Evolutionary conservation across 306 rosid species (phyloP), one percentile per base, ranked within the genome.

Genomic region (Canavalia gladiata): DNA sequence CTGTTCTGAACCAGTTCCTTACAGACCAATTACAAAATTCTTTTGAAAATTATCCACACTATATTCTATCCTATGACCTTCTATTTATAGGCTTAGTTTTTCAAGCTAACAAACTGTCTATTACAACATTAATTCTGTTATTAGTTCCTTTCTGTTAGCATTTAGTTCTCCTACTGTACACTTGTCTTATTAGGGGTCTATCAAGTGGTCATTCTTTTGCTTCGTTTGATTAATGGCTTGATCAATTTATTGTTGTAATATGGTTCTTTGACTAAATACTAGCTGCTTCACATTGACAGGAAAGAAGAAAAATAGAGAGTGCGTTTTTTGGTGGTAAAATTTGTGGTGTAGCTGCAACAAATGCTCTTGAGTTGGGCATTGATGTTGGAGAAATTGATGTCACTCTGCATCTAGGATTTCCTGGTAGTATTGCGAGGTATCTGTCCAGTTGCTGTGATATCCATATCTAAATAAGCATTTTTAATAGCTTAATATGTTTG

Each of bases 281-380:
- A 69, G 80, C 42, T 73, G 30, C 29, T 77, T 80, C 68, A 70
- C 62, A 47, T 80, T 73, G 46, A 70, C 90, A 95, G 99, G 93
- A 95, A 73, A 87, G 99, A 88, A 89, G 99, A 78, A 90, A 88
- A 79, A 93, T 95, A 49, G 99, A 95, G 89, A 81, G 92, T 78
- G 95, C 90, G 47, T 86, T 95, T 63, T 93, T 95, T 84, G 88
- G 92, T 67, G 99, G 99, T 77, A 89, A 89, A 83, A 87, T 91
- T 84, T 84, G 91, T 86, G 99, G 99, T 46, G 87, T 95, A 76
- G 98, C 97, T 80, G 97, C 99, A 28, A 95, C 99, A 58, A 95
- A 95, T 95, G 99, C 99, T 81, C 99, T 95, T 83, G 99, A 95
- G 76, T 89, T 95, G 92, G 99, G 99, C 84, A 91, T 93, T 78